Base-by-base conservation (phyloP, 2,329 filamentous ascomycete genomes). In the Pseudogymnoascus sp. region DNA sequence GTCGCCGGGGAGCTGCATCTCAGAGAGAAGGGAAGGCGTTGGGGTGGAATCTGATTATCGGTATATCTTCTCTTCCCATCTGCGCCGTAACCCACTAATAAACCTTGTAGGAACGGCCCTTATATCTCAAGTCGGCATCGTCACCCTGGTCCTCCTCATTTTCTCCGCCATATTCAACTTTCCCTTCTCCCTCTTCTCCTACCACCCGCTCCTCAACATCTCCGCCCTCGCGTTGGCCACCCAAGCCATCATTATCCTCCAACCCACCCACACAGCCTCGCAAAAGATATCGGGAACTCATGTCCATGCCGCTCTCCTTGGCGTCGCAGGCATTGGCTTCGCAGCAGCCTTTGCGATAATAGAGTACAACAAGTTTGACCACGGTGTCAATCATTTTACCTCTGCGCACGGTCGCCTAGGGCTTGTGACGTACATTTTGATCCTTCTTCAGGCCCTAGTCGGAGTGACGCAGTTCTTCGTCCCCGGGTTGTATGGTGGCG, bases 341-440 rank as follows among this genome's bases (percentile, higher is more conserved):
- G 75, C 84, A 57, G 79, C 82, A 14, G 90, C 89, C 60, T 80
- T 91, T 37, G 75, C 82, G 65, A 76, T 89, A 64, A 92, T 94
- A 74, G 87, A 91, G 74, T 82, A 89, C 73, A 97, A 96, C 82
- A 99, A 99, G 74, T 77, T 87, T 65, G 75, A 79, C 57, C 85
- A 84, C 72, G 75, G 78, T 57, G 83, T 86, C 59, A 75, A 78
- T 7, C 90, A 96, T 75, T 92, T 97, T 73, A 84, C 87, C 66
- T 93, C 89, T 0, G 76, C 83, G 0, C 94, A 97, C 73, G 91
- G 86, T 7, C 89, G 90, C 68, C 79, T 97, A 7, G 94, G 93
- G n/a, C 78, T 93, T 59, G 76, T 83, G 41, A 90, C 90, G 3
- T 88, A 90, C 66, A 79, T 87, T 60, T 66, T 89, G 60, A 79